Percentiles rank a stretch among this genome's conserved stretches.
phyloP scores from a whole-genome alignment of 495 filamentous ascomycete genomes.

The Penicillium riverlandense region DNA sequence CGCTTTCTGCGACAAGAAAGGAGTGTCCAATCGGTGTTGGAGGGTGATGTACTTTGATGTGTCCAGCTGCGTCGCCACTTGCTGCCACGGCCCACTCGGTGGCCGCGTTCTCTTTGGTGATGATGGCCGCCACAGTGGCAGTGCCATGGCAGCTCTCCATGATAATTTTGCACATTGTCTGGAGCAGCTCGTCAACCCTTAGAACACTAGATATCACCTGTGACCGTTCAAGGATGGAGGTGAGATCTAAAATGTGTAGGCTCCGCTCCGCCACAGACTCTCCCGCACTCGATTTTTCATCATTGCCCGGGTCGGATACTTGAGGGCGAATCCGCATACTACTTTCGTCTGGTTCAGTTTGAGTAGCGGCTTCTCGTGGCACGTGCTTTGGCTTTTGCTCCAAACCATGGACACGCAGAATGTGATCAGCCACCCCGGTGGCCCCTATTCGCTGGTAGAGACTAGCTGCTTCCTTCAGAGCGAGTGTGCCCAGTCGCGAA shows the following conservation, averaged over 20 bases:
- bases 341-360: too few relatives aligned
- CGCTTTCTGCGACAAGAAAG: slow-evolving; percentile 62
- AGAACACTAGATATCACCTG: slow-evolving; percentile 82
- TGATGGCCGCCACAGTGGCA: slow-evolving; percentile 63
- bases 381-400: too few relatives aligned
- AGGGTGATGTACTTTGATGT: slow-evolving; percentile 45
- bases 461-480: slow-evolving; percentile 1
- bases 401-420: background rate
- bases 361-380: too few relatives aligned
- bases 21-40: slow-evolving; percentile 49
- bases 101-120: slow-evolving; percentile 54
- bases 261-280: slow-evolving; percentile 2
- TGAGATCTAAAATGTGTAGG: slow-evolving; percentile 71
- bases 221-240: slow-evolving; percentile 75
- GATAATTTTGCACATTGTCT: slow-evolving; percentile 81
- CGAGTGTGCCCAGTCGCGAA: background rate
- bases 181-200: slow-evolving; percentile 69
- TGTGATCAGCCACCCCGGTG: background rate
- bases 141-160: slow-evolving; percentile 71
- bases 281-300: too few relatives aligned
- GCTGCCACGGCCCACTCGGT: slow-evolving; percentile 71
- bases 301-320: too few relatives aligned
- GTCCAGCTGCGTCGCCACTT: slow-evolving; percentile 50
- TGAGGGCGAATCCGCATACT: too few relatives aligned
- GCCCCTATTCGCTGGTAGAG: slow-evolving; percentile 1